Conservation (phyloP, 2,329 filamentous ascomycete species). For the Xylariales sp. region DNA sequence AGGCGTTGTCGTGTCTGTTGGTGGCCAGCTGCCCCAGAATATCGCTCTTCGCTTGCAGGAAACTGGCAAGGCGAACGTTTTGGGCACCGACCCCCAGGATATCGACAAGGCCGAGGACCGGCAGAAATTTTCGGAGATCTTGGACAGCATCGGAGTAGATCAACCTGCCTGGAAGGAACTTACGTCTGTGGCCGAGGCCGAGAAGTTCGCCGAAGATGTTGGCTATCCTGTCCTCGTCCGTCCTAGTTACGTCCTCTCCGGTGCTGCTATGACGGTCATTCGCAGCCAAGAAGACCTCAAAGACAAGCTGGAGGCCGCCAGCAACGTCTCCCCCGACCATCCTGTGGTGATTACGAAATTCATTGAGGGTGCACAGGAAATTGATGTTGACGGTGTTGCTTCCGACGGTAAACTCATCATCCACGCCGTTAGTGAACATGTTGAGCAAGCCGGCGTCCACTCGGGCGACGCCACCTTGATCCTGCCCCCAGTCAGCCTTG, state of each 20-base stretch:
- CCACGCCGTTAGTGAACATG: constrained; percentile 94
- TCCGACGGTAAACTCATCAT: constrained; percentile 86
- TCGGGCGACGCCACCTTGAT: constrained; percentile 97
- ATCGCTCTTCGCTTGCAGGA: constrained; percentile 95
- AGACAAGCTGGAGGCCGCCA: constrained; percentile 92
- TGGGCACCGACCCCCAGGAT: constrained; percentile 91
- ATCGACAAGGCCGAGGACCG: constrained; percentile 99
- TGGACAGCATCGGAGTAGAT: constrained; percentile 96
- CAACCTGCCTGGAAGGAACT: constrained; percentile 99
- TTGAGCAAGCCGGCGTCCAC: constrained; percentile 97
- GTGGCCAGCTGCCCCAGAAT: constrained; percentile 96
- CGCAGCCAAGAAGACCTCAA: constrained; percentile 87
- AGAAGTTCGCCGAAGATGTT: constrained; percentile 84
- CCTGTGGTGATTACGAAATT: constrained; percentile 99
- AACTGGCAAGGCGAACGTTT: constrained; percentile 85
- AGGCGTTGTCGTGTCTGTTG: constrained; percentile 94
- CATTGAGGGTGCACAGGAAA: constrained; percentile 95
- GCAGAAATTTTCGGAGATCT: constrained; percentile 97
- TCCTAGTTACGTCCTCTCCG: constrained; percentile 94
- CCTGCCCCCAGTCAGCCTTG: constrained; percentile 84
- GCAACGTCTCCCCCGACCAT: constrained; percentile 92
- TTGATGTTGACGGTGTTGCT: constrained; percentile 94
- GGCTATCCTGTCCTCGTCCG: constrained; percentile 95
- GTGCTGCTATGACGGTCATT: constrained; percentile 98
- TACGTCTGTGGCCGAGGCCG: constrained; percentile 87